phyloP scores from a whole-genome alignment of 495 filamentous ascomycete genomes.

The Penicillium macrosclerotiorum region DNA sequence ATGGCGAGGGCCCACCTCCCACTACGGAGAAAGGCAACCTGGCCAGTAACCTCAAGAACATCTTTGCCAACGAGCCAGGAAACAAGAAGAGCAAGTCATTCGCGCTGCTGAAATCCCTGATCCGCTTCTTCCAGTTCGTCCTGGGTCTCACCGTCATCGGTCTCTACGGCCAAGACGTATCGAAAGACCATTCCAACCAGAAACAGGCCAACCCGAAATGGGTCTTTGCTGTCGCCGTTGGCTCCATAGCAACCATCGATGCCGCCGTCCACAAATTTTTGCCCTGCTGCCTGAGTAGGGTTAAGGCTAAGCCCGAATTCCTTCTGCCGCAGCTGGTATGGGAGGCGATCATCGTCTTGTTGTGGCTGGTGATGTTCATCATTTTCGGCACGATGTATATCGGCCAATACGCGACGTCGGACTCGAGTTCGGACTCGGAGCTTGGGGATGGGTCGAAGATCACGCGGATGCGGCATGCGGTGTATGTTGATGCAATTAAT shows the following conservation, averaged over 20 bases:
- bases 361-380: slow-evolving; percentile 81
- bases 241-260: slow-evolving; percentile 58
- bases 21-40: no score
- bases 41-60: no score
- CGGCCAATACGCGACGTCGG: slow-evolving; percentile 45
- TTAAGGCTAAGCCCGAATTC: slow-evolving; percentile 24
- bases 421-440: slow-evolving; percentile 24
- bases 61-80: slow-evolving; percentile 33
- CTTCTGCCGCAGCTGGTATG: slow-evolving; percentile 56
- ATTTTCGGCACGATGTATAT: slow-evolving; percentile 81
- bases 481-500: slow-evolving; percentile 78
- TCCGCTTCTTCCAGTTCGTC: slow-evolving; percentile 70
- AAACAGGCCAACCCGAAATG: slow-evolving; percentile 62
- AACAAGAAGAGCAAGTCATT: slow-evolving; percentile 22
- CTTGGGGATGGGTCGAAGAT: slow-evolving; percentile 38
- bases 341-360: slow-evolving; percentile 69
- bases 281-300: slow-evolving; percentile 45
- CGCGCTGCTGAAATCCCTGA: slow-evolving; percentile 29
- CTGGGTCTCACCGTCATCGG: slow-evolving; percentile 73
- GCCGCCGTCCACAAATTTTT: slow-evolving; percentile 56
- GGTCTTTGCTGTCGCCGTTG: slow-evolving; percentile 72
- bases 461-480: slow-evolving; percentile 77
- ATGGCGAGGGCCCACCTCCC: no score
- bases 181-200: slow-evolving; percentile 51
- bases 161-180: slow-evolving; percentile 73